Base-by-base conservation (phyloP, 2,329 filamentous ascomycete species). In the Chaetomiaceae sp. region DNA sequence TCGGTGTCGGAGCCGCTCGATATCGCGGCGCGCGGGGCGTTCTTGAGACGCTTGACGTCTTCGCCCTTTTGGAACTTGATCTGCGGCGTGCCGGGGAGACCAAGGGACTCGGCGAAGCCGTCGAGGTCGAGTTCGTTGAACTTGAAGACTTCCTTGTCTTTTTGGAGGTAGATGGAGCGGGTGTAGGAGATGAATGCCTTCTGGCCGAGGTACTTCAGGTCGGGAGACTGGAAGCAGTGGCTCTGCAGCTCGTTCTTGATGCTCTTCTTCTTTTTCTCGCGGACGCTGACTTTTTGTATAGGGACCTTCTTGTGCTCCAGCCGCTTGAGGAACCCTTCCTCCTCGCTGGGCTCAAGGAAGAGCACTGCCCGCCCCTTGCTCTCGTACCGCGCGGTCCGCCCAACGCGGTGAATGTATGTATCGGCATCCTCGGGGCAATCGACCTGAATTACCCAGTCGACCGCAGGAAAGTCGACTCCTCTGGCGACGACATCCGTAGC, bases 381-480 rank as follows among this genome's bases (percentile, higher is more conserved):
- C 64, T 96, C 87, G 69, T 95, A 97, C 20, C 92, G 83, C n/a
- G 94, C 94, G 17, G 94, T 97, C 27, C 94, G 83, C 1, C 94
- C 94, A 4, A 96, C 92, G 55, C 94, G 84, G 71, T 99, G 94
- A 62, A 99, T 97, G 65, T 99, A 99, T 0, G 94, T 99, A 65
- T 97, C 94, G 4, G 89, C 88, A 68, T 99, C 92, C 69, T 99
- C 94, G 0, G 94, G 94, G 61, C 89, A 95, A 69, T 99, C 94
- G n/a, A 89, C 80, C 68, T 99, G 94, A n/a, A 99, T 90, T 5
- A 99, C 94, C 88, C 94, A 99, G 69, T 99, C 94, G 0, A 99
- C 94, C 3, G 91, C 87, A 0, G 94, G 94, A 66, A 99, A 97
- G 69, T 99, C 94, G 12, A 99, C 81, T 59, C 94, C 94, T 69